Base-by-base conservation (phyloP, 2,329 filamentous ascomycete genomes). In the Trichoderma atrobrunneum region DNA sequence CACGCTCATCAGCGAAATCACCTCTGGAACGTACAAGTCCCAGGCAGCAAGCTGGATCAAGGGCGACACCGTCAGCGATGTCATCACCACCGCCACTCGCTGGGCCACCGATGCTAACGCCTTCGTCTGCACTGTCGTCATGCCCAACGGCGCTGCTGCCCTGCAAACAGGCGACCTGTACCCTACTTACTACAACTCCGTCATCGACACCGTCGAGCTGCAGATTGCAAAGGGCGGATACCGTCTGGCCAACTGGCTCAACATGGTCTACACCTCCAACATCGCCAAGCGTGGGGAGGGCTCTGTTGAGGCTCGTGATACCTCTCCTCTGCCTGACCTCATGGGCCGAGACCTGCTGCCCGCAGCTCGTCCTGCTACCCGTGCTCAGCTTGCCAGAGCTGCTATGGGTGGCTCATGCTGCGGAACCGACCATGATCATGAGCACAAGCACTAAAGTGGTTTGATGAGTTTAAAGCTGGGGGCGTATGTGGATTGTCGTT, bases 151-250 rank as follows among this genome's bases (percentile, higher is more conserved):
- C 39, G 70, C 79, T 14, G 74, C 72, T n/a, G 79, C 79, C 18
- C 79, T 85, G n/a, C 76, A 84, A 74, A 76, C 76, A 30, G 77
- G 79, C 72, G 84, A 85, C 34, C 77, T 85, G 7, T 80, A 79
- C 68, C 82, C 81, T 12, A 74, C 75, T 12, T 85, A 85, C 75
- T 83, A 82, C 65, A 80, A 81, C 36, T 77, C 75, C 11, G 83
- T 82, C 18, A 77, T 79, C 68, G 80, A 79, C 11, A 81, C 82
- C 16, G 78, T 85, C 51, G 80, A 81, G 74, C 74, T 84, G 68
- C 83, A 85, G 78, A 83, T 85, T 30, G 82, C 83, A 10, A 85
- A 85, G 78, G 82, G 82, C 66, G 84, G 84, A 0, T 84, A 84
- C 66, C 75, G 79, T 64, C 74, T 80, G 5, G 78, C 73, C 4